Percentiles rank a stretch among this genome's conserved stretches.
These are phyloP conservation scores for Xylaria polymorpha DNA, from an alignment of 2,329 filamentous ascomycete genomes.

Conservation along the genomic window DNA sequence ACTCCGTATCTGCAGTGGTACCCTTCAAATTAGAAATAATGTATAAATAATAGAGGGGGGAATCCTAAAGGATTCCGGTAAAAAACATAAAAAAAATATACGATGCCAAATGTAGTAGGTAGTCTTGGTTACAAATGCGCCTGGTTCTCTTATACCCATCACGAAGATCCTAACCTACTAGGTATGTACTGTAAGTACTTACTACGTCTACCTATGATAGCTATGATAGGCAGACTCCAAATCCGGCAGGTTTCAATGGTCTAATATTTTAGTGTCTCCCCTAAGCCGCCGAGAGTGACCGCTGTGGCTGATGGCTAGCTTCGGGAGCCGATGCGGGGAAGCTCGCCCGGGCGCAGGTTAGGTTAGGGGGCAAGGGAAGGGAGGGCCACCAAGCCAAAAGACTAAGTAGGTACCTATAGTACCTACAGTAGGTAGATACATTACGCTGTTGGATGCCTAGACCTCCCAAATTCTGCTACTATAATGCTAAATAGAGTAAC, in stretches of 20 bases:
- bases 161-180: no score
- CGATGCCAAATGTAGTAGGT: conserved; percentile 2
- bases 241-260: conserved; percentile 29
- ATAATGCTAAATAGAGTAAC: no score
- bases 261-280: conserved; percentile 16
- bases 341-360: not conserved
- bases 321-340: conserved; percentile 22
- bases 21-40: not conserved
- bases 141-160: not conserved
- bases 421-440: no score
- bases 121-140: not conserved
- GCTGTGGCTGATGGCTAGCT: conserved; percentile 21
- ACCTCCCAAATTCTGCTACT: no score
- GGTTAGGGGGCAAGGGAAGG: not conserved
- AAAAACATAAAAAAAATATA: not conserved
- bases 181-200: no score
- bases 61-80: not conserved
- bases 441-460: no score
- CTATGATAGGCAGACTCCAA: not conserved
- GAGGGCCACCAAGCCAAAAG: no score
- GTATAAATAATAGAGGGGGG: not conserved
- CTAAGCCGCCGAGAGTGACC: conserved; percentile 17
- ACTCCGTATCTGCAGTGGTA: not conserved
- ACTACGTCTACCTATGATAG: no score
- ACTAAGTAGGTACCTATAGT: no score